These are phyloP conservation scores for Hippophae rhamnoides DNA, from an alignment of 306 rosid genomes.

Conservation along the genomic window DNA sequence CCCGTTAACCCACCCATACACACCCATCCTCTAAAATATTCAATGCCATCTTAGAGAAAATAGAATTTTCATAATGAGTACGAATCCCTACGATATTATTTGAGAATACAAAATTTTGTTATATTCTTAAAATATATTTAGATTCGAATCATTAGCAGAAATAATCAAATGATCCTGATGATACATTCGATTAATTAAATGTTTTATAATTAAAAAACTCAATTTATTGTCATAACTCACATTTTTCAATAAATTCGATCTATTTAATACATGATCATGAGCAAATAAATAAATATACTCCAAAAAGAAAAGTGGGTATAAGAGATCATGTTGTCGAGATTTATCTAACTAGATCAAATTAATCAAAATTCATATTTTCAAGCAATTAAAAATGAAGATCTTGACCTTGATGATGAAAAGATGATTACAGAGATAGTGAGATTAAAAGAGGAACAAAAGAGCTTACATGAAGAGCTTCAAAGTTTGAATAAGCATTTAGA, in stretches of 20 bases:
- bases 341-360: no score
- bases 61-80: no score
- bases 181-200: no score
- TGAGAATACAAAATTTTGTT: no score
- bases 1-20: no score
- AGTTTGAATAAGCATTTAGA: slow-evolving; percentile 66
- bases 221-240: background rate
- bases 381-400: slow-evolving; percentile 23
- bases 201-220: no score
- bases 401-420: slow-evolving; percentile 33
- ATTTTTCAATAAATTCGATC: background rate
- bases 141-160: no score
- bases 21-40: no score
- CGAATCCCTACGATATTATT: no score
- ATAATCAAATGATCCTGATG: no score
- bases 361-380: slow-evolving; percentile 8
- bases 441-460: slow-evolving; percentile 63
- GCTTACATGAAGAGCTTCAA: slow-evolving; percentile 46
- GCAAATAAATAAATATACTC: slow-evolving; percentile 1
- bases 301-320: background rate
- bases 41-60: no score
- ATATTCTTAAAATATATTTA: no score
- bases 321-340: background rate
- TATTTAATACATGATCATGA: slow-evolving; percentile 3
- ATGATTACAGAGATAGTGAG: slow-evolving; percentile 51